phyloP scores from a whole-genome alignment of 257 asterid genomes.

The Prunella vulgaris region DNA sequence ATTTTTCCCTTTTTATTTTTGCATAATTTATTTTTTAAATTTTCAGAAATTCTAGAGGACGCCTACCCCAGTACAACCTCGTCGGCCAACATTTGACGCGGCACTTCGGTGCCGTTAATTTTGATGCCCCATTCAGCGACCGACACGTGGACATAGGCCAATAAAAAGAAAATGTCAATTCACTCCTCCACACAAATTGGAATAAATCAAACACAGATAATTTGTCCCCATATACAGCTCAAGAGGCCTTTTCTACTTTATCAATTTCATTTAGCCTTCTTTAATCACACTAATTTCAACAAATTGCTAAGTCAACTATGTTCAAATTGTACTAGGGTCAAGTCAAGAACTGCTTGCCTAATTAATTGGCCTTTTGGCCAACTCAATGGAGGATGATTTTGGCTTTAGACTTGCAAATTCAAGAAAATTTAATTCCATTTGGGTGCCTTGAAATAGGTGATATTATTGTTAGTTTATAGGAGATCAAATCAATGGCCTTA shows the following conservation, averaged over 20 bases:
- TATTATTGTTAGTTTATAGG: background rate
- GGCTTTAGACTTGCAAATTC: conserved; percentile 11
- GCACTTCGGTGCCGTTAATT: conserved; percentile 19
- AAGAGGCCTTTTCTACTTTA: background rate
- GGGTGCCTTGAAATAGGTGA: background rate
- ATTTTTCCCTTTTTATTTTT: background rate
- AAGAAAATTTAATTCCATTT: background rate
- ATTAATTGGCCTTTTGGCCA: conserved; percentile 15
- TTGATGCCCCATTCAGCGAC: background rate
- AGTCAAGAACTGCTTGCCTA: conserved; percentile 14
- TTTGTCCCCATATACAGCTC: conserved; percentile 31
- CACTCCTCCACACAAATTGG: conserved; percentile 26
- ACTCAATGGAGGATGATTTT: conserved; percentile 8
- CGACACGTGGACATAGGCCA: conserved; percentile 19
- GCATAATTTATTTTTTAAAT: background rate
- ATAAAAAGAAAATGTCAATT: background rate
- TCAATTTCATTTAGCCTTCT: background rate
- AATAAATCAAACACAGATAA: conserved; percentile 26
- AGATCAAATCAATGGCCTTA: background rate
- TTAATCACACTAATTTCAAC: conserved; percentile 16
- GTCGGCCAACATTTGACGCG: conserved; percentile 20
- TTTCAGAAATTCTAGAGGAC: conserved; percentile 1
- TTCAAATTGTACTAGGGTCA: background rate
- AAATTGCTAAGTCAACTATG: background rate
- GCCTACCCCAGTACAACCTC: conserved; percentile 23